Base-by-base conservation (phyloP, 805 yeast genomes). In the Candida sithepensis region DNA sequence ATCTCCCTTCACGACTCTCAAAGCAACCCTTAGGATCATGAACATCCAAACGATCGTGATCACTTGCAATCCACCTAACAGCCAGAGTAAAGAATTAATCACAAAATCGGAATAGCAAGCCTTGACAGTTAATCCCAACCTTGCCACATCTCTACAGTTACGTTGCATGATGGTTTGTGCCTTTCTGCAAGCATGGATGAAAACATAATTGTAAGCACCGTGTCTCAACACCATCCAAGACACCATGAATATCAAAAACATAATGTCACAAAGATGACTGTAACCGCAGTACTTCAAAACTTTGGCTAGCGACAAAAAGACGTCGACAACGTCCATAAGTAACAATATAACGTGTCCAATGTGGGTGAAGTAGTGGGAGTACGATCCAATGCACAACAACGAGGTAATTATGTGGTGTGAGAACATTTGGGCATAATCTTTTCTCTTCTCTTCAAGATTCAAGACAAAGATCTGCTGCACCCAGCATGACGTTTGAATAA, bases 401-500 rank as follows among this genome's bases (percentile, higher is more conserved):
- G 82, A 75, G 0, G 97, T 90, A 47, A 91, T 82, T 47, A 91
- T 81, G 66, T 90, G 97, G 64, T 90, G 97, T 41, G 83, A 69
- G 59, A 89, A 80, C 97, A 90, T 90, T 67, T 90, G 96, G 56
- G 68, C 65, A 63, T 87, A 82, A 63, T 90, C 97, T 62, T 88
- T 88, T 52, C 97, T 78, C 52, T 75, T 78, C 50, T 79, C 82
- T 66, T 90, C 97, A 44, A 89, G 67, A 66, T 88, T 81, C 50
- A 91, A 71, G 26, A 85, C 87, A 55, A 86, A 74, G 21, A 88
- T 72, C 65, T 88, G 96, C 58, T 86, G 88, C 51, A 88, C 59
- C 95, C 96, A 91, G 55, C 78, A 79, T 13, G 85, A 83, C n/a
- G 85, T 72, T 56, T 85, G 84, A 36, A 81, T 66, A 37, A 90